phyloP scores from a whole-genome alignment of 371 early-diverging fungal genomes.

The Gilbertella persicaria region DNA sequence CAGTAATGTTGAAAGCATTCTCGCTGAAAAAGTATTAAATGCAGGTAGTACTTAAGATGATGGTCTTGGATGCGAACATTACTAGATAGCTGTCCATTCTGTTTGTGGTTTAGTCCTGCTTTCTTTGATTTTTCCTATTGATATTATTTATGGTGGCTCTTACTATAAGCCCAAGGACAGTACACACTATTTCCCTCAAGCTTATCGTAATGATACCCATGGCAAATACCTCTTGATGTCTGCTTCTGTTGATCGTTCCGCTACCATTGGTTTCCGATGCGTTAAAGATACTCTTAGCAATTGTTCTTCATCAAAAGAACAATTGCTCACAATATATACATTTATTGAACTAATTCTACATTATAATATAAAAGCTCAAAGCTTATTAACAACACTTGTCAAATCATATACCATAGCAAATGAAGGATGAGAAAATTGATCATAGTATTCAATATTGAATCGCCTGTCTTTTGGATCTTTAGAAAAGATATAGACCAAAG shows the following conservation, averaged over 20 bases:
- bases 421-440: conserved; percentile 1
- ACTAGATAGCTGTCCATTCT: too few relatives aligned
- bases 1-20: too few relatives aligned
- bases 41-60: too few relatives aligned
- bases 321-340: too few relatives aligned
- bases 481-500: not conserved
- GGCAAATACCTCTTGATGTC: conserved; percentile 32
- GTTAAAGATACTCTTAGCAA: conserved; percentile 32
- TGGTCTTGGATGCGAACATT: too few relatives aligned
- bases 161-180: conserved; percentile 26
- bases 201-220: conserved; percentile 30
- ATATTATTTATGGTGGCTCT: conserved; percentile 34
- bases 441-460: not conserved
- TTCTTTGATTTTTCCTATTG: conserved; percentile 6
- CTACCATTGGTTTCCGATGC: conserved; percentile 37
- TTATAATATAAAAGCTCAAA: too few relatives aligned
- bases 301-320: too few relatives aligned
- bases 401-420: not conserved
- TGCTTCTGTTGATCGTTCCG: conserved; percentile 26
- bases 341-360: too few relatives aligned
- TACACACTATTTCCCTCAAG: conserved; percentile 29
- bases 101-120: too few relatives aligned
- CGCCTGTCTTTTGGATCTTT: not conserved
- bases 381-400: too few relatives aligned
- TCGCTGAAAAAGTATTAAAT: too few relatives aligned